phyloP scores from a whole-genome alignment of 768 basidiomycete genomes.

The Termitomyces sp. region DNA sequence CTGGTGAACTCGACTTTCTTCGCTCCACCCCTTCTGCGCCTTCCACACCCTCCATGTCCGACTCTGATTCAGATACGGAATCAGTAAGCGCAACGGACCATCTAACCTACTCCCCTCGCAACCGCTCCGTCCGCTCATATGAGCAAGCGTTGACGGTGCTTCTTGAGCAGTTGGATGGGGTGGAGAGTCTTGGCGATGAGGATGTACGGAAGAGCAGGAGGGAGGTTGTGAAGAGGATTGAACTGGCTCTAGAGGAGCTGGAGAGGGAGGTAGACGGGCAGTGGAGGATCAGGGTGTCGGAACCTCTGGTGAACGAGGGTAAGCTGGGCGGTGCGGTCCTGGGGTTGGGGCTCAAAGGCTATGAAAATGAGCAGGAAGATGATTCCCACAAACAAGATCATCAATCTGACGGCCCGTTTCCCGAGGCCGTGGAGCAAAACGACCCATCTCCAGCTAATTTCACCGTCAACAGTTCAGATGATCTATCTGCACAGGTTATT shows the following conservation, averaged over 20 bases:
- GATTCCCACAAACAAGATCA: neutral
- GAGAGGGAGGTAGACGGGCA: slow-evolving; percentile 39
- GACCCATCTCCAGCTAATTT: neutral
- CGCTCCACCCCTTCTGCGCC: slow-evolving; percentile 15
- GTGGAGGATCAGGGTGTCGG: slow-evolving; percentile 12
- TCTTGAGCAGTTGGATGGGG: slow-evolving; percentile 48
- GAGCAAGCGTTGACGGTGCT: slow-evolving; percentile 53
- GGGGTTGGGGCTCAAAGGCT: neutral
- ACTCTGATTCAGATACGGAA: slow-evolving; percentile 8
- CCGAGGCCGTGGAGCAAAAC: neutral
- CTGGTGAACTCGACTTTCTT: slow-evolving; percentile 33
- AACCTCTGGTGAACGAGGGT: neutral
- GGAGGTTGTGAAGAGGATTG: slow-evolving; percentile 47
- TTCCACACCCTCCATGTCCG: slow-evolving; percentile 6
- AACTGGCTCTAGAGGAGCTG: slow-evolving; percentile 48
- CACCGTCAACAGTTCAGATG: neutral
- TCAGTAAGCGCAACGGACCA: slow-evolving; percentile 17
- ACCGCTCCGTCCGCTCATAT: slow-evolving; percentile 54
- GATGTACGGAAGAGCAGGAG: slow-evolving; percentile 45
- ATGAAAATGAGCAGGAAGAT: neutral
- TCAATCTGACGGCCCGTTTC: neutral
- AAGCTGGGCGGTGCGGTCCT: neutral
- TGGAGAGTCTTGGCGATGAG: slow-evolving; percentile 54
- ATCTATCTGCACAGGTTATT: neutral
- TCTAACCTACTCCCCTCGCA: slow-evolving; percentile 50